Evolutionary conservation across 495 filamentous ascomycete genomes (phyloP), one percentile per base, ranked within the genome.

Genomic region (Penicillium bialowiezense): DNA sequence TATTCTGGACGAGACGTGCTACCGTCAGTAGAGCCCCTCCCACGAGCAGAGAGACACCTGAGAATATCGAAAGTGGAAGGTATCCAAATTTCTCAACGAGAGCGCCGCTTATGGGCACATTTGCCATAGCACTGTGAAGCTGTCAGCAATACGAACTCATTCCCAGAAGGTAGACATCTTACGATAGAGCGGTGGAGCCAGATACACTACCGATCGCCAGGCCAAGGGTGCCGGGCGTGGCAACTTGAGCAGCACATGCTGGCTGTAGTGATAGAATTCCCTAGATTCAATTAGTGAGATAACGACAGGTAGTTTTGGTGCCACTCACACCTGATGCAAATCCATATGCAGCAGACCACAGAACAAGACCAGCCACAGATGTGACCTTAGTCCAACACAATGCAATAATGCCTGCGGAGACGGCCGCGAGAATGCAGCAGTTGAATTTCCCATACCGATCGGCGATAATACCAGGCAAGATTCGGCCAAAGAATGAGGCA

Each of bases 361-460:
- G 42, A 1, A 69, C 68, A 23, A 72, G 31, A 0, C 70, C 70
- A 0, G 61, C 60, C 2, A 65, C 57, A 3, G 63, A 63, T 1
- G 60, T 59, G 1, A 61, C 70, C 17, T 54, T 66, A 4, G 68
- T 70, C 71, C 68, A 72, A 42, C 67, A 72, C 3, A 72, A 26
- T 0, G 67, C 67, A 35, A 72, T 63, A 0, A 90, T 69, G 3
- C 72, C 77, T 0, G 84, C 79, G 13, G 78, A 65, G 15, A 70
- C 67, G 0, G 74, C 71, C 40, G 83, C 80, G 3, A 81, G 19
- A n/a, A 88, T 74, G 62, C 84, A 84, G 28, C 75, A 71, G 62
- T 91, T 90, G 71, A 81, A 90, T 20, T 81, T 76, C 0, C 88
- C 89, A 24, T 87, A 61, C 45, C 73, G 76, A 61, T 93, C 89